Conservation (phyloP, 164 flowering plant species). For the Nelumbo lutea region DNA sequence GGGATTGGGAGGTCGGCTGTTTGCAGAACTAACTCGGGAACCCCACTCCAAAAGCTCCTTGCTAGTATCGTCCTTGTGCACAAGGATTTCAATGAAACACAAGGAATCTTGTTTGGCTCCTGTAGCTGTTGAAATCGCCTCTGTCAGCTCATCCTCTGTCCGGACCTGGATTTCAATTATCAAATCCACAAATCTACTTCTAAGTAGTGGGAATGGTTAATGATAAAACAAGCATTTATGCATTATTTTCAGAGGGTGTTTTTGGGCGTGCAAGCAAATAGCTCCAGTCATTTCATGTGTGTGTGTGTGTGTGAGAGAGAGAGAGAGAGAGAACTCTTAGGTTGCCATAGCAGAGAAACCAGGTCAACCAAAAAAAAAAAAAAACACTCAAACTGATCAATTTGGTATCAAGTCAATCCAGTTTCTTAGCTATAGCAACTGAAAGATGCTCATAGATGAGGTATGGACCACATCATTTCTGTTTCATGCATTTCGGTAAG, state of each 20-base stretch:
- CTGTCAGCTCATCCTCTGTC: slow-evolving; percentile 56
- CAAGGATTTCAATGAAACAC: slow-evolving; percentile 70
- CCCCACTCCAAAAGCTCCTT: slow-evolving; percentile 92
- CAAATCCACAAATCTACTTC: not conserved
- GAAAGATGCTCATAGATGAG: not conserved
- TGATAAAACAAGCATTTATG: not conserved
- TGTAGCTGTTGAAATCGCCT: slow-evolving; percentile 53
- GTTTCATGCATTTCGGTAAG: not conserved
- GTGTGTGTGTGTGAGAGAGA: too few relatives aligned
- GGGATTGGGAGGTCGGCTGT: slow-evolving; percentile 72
- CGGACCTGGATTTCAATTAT: slow-evolving; percentile 40
- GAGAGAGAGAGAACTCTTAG: not conserved
- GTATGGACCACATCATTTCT: not conserved
- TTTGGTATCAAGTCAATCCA: too few relatives aligned
- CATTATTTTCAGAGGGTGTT: not conserved
- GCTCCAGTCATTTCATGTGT: not conserved
- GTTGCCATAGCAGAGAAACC: not conserved
- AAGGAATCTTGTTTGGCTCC: slow-evolving; percentile 48
- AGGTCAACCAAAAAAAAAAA: not conserved
- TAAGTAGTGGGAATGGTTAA: not conserved
- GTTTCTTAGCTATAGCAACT: too few relatives aligned
- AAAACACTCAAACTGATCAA: too few relatives aligned
- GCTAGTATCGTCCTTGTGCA: slow-evolving; percentile 86
- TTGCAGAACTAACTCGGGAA: slow-evolving; percentile 69
- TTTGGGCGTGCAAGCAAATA: not conserved